Evolutionary conservation across 2,329 filamentous ascomycete genomes (phyloP), one percentile per base, ranked within the genome.

Genomic region (Fusarium cicatricum): DNA sequence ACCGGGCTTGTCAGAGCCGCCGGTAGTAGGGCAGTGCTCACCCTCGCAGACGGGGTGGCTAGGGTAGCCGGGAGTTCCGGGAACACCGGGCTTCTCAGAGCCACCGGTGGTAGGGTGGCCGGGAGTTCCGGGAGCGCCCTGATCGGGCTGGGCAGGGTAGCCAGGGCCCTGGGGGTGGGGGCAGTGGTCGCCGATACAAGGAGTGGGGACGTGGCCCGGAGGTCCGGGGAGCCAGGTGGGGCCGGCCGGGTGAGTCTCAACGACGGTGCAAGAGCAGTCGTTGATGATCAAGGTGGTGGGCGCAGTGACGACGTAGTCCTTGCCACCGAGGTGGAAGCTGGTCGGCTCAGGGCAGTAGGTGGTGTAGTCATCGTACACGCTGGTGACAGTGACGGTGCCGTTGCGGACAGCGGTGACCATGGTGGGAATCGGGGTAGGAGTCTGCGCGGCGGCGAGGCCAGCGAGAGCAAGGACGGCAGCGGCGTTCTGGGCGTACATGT

Each of bases 231-330:
- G 59, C 58, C 58, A 57, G 38, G 58, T 60, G 46, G 54, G 64
- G 38, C 39, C 41, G 33, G 34, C 75, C 58, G 40, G 21, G 34
- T 64, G 53, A 59, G 71, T 71, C 72, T 74, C 67, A 49, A 67
- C 61, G 45, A 75, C 55, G 38, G 81, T 82, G 76, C 81, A 84
- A 53, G 81, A 80, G 73, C 82, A 84, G 70, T 83, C 75, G 32
- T 76, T 78, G 51, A 88, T 79, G 66, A 81, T 85, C 61, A 86
- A 72, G 50, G 80, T 81, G 65, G 82, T 74, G 57, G 84, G 78
- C 70, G 79, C 75, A 46, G 80, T 82, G 65, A 85, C 78, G 41
- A 81, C 80, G 77, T 83, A 86, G 42, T 75, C 75, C 71, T 80
- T 77, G 68, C 74, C 72, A 67, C 79, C 79, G 71, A 82, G 74